Evolutionary conservation across 345 rosid genomes (phyloP).

Genomic region (Eucalyptus regnans): DNA sequence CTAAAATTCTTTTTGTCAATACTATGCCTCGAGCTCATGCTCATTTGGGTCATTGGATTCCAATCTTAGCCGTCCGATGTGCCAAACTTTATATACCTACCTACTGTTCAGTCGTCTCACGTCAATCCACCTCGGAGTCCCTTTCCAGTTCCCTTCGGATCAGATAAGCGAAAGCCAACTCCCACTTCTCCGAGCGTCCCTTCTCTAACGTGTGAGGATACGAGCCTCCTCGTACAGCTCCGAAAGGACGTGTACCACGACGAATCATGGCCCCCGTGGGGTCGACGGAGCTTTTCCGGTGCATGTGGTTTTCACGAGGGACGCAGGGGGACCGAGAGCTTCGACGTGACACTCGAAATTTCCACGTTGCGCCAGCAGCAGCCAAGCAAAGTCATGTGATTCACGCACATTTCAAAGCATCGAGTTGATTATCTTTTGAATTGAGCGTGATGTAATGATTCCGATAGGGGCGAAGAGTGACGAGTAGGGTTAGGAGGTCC

Average conservation of each 20-base stretch:
- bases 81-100: background rate
- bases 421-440: background rate
- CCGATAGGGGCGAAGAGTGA: too few relatives aligned
- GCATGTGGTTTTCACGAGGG: background rate
- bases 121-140: background rate
- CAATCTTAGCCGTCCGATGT: background rate
- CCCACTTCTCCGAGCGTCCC: background rate
- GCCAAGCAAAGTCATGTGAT: background rate
- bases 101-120: fast-evolving
- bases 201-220: background rate
- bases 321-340: background rate
- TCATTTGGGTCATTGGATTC: background rate
- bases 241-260: background rate
- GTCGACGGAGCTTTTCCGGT: background rate
- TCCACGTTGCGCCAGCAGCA: background rate
- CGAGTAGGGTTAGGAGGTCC: too few relatives aligned
- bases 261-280: background rate
- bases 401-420: background rate
- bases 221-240: background rate
- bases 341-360: background rate
- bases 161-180: background rate
- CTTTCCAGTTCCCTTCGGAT: background rate
- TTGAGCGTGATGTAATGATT: too few relatives aligned
- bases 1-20: background rate
- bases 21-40: background rate